Conservation (phyloP, 257 asterid genomes). For the Primulina eburnea region DNA sequence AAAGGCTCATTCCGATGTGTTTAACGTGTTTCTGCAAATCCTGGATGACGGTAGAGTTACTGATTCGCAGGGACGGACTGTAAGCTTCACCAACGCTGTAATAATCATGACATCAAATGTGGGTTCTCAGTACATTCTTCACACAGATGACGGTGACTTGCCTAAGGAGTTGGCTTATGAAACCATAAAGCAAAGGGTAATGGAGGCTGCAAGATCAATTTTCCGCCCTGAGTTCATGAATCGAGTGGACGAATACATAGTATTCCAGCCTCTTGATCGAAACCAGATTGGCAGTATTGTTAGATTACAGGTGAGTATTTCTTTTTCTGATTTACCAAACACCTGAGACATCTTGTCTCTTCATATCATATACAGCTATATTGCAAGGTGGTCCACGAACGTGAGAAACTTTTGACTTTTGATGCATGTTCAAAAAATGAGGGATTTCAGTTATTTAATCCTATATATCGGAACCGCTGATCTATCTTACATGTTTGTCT, state of each 20-base stretch:
- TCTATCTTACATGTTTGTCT: background rate
- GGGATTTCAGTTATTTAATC: background rate
- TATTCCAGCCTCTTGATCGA: conserved; percentile 66
- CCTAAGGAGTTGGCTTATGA: conserved; percentile 70
- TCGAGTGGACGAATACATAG: conserved; percentile 89
- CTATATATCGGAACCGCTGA: background rate
- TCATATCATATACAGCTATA: conserved; percentile 65
- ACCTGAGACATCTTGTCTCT: background rate
- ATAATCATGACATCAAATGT: conserved; percentile 95
- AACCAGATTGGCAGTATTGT: background rate
- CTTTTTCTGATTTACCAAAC: background rate
- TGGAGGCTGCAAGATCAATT: conserved; percentile 81
- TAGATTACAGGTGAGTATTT: conserved; percentile 31
- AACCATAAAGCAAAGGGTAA: conserved; percentile 61
- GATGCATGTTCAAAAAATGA: background rate
- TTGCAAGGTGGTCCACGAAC: conserved; percentile 53
- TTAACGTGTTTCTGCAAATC: conserved; percentile 87
- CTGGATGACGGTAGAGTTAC: conserved; percentile 96
- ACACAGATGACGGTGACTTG: conserved; percentile 47
- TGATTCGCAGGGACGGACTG: conserved; percentile 93
- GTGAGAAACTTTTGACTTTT: background rate
- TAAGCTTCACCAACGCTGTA: conserved; percentile 79
- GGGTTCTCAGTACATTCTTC: conserved; percentile 79
- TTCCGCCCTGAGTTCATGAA: conserved; percentile 98
- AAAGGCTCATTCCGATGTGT: conserved; percentile 89